Evolutionary conservation across 2,329 filamentous ascomycete genomes (phyloP), one percentile per base, ranked within the genome.

Genomic region (Onygenales sp.): DNA sequence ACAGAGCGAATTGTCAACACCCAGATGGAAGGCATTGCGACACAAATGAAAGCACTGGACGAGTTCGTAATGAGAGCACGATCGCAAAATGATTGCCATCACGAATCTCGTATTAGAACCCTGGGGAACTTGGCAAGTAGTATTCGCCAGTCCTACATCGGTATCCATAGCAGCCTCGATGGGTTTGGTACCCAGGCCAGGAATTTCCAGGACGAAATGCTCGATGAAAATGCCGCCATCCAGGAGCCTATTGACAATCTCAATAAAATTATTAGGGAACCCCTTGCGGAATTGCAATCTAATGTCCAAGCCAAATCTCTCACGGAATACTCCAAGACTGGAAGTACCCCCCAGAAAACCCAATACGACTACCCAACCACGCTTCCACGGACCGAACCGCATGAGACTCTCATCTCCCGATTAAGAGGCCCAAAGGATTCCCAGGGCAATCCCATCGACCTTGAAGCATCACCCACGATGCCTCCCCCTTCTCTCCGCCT

Each of bases 1-100:
- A 96, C 92, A 0, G 83, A 95, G 33, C 85, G 85, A 6, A 92
- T 94, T 54, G 91, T 97, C 10, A 87, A 92, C 63, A 85, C 87
- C 54, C 93, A 98, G 71, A 87, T 94, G 73, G 79, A 81, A 53
- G 88, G 95, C 60, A 86, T 98, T 65, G 85, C 87, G 56, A 80
- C 78, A n/a, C 89, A 97, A 69, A 91, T 98, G 81, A 82, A 84
- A 54, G 87, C 89, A 1, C 79, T 98, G 7, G 92, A 97, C 63
- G 88, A 92, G 59, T 95, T 96, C 62, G 89, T 97, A 41, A 80
- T 85, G 35, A 84, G 87, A 35, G 90, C 94, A 49, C 83, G 85
- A 56, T 81, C 81, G 1, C 86, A 94, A 63, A 97, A 95, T 66
- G 82, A 85, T 33, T 76, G 77, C 14, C 89, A 95, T 64, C 85